phyloP scores from a whole-genome alignment of 345 rosid species.

The Odontarrhena argentea region DNA sequence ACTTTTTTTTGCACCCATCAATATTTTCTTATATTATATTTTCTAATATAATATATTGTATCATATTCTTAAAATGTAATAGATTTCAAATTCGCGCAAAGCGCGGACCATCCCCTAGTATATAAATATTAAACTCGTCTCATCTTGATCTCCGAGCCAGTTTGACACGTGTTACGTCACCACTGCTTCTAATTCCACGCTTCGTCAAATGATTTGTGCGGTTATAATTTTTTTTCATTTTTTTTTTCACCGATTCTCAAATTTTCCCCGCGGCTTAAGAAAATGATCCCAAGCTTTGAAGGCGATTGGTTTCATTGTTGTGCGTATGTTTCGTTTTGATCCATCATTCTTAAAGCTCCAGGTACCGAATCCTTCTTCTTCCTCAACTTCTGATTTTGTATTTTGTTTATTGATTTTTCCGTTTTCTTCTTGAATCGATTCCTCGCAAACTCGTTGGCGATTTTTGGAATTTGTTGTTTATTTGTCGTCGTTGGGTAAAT shows the following conservation, averaged over 20 bases:
- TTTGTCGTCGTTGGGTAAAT: neutral
- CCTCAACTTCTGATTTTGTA: neutral
- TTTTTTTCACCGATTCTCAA: neutral
- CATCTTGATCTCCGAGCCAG: slow-evolving; percentile 21
- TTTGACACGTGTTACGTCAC: slow-evolving; percentile 36
- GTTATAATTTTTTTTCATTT: neutral
- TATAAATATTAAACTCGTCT: neutral
- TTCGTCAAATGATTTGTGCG: slow-evolving; percentile 18
- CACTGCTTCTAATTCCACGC: slow-evolving; percentile 23
- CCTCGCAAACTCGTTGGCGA: slow-evolving; percentile 13
- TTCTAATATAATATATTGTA: too few species aligned
- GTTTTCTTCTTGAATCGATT: slow-evolving; percentile 5
- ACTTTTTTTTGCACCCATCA: too few species aligned
- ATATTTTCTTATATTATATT: too few species aligned
- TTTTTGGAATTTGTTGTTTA: slow-evolving; percentile 10
- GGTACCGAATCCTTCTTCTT: slow-evolving; percentile 20
- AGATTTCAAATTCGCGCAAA: too few species aligned
- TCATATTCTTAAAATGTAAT: too few species aligned
- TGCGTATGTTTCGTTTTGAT: slow-evolving; percentile 43
- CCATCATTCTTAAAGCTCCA: slow-evolving; percentile 39
- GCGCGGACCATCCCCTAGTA: too few species aligned
- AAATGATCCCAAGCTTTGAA: slow-evolving; percentile 24
- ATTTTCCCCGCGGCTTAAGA: slow-evolving; percentile 27
- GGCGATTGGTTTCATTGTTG: neutral
- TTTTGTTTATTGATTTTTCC: neutral